Evolutionary conservation across 1,284 basidiomycete species (phyloP), one percentile per base, ranked within the genome.

Genomic region (Irpex lacteus): DNA sequence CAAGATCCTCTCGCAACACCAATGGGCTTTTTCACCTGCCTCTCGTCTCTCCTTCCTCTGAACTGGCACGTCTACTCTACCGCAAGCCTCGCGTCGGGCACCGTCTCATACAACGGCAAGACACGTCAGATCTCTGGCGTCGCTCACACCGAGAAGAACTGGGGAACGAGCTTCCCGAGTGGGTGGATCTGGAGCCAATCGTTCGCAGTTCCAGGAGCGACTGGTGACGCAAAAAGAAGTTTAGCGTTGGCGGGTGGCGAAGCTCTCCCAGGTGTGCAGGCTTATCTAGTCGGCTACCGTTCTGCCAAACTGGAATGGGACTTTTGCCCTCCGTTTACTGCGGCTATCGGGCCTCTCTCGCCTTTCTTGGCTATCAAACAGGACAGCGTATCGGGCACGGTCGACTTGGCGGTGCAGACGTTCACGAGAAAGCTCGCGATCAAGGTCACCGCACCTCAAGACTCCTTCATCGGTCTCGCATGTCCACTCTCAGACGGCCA

Each of bases 131-230:
- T 65, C 34, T 54, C 60, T 8, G 72, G 69, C 37, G 60, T 60
- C 21, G 62, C 72, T n/a, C 72, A 73, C 58, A 40, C 69, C 59
- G 72, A 73, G 65, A 73, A 73, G 69, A 73, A 72, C 70, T 73
- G 71, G 72, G 71, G 71, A 52, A 63, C 62, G 52, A 67, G 69
- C 18, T 73, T 73, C 59, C 71, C 71, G 18, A 21, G 19, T 3
- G 71, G 71, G 15, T 73, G 72, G 72, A 67, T 73, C 61, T 73
- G 72, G 72, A 66, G 69, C 47, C 71, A 73, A 40, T 55, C 72
- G 54, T 71, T 71, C 61, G 62, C 64, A 13, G 40, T 5, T 11
- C 11, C 40, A 15, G 59, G 32, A 5, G 60, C 53, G 4, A 56
- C 9, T 18, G 50, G 8, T 53, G 8, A 60, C 21, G 59, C 47